phyloP scores from a whole-genome alignment of 176 grass and related monocot genomes.

The Aegilops bicornis region DNA sequence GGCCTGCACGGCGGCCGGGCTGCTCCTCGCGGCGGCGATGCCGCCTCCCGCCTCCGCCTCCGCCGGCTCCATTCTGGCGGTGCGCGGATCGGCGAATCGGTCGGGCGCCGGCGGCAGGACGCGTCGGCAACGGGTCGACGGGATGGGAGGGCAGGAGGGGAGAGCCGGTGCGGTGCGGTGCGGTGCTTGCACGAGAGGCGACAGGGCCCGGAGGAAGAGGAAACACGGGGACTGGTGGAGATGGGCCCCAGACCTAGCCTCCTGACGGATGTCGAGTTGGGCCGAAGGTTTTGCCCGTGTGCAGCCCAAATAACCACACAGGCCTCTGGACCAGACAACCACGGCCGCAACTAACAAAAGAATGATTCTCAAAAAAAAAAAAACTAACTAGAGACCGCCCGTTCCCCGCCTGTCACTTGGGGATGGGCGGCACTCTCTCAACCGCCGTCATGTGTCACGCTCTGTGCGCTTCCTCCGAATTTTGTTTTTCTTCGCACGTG shows the following conservation, averaged over 20 bases:
- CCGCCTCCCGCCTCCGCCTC: neutral
- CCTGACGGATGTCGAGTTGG: neutral
- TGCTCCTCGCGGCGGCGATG: conserved; percentile 55
- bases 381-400: no score
- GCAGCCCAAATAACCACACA: neutral
- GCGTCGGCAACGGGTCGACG: neutral
- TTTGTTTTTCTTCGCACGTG: no score
- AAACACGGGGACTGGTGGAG: neutral
- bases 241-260: neutral
- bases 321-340: no score
- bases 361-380: no score
- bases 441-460: no score
- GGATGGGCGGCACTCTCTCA: no score
- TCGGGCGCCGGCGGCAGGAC: neutral
- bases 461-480: no score
- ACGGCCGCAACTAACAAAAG: no score
- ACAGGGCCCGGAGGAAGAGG: neutral
- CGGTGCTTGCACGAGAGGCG: neutral
- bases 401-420: no score
- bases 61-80: neutral
- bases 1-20: conserved; percentile 84
- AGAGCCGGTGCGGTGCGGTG: neutral
- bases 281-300: neutral
- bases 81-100: neutral
- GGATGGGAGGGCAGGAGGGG: neutral